Conservation (phyloP, 1,139 yeast genomes). For the Sugiyamaella grinbergsii region DNA sequence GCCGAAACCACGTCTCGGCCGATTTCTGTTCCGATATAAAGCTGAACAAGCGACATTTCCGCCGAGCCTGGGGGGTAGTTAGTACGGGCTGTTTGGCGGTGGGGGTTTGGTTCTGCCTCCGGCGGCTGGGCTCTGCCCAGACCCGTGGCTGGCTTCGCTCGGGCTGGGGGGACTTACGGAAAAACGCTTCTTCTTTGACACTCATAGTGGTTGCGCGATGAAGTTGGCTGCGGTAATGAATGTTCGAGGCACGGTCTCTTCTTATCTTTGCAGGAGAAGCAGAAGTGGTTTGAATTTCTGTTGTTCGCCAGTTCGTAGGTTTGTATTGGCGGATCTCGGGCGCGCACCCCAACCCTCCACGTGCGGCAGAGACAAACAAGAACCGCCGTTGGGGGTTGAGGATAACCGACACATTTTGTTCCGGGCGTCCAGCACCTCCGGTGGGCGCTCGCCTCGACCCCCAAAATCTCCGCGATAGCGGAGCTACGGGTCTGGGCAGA, state of each 20-base stretch:
- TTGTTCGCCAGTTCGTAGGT: not conserved
- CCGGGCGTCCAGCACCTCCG: too few species aligned
- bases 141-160: slow-evolving; percentile 10
- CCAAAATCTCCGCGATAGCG: too few species aligned
- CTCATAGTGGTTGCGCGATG: too few species aligned
- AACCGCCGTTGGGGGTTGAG: too few species aligned
- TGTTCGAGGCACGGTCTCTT: not conserved
- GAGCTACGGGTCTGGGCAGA: slow-evolving; percentile 4
- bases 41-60: slow-evolving; percentile 90
- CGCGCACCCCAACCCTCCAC: not conserved
- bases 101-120: not conserved
- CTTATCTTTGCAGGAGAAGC: too few species aligned
- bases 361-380: too few species aligned
- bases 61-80: slow-evolving; percentile 63
- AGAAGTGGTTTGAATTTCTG: not conserved
- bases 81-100: not conserved
- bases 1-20: slow-evolving; percentile 83
- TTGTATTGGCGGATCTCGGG: not conserved
- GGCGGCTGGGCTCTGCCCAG: slow-evolving; percentile 12
- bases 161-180: slow-evolving; percentile 23
- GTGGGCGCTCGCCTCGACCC: too few species aligned
- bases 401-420: too few species aligned
- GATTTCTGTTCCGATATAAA: slow-evolving; percentile 88
- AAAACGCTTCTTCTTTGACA: slow-evolving; percentile 24
- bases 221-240: not conserved